Evolutionary conservation across 2,329 filamentous ascomycete genomes (phyloP), one percentile per base, ranked within the genome.

Genomic region (Aspergillus tubingensis): DNA sequence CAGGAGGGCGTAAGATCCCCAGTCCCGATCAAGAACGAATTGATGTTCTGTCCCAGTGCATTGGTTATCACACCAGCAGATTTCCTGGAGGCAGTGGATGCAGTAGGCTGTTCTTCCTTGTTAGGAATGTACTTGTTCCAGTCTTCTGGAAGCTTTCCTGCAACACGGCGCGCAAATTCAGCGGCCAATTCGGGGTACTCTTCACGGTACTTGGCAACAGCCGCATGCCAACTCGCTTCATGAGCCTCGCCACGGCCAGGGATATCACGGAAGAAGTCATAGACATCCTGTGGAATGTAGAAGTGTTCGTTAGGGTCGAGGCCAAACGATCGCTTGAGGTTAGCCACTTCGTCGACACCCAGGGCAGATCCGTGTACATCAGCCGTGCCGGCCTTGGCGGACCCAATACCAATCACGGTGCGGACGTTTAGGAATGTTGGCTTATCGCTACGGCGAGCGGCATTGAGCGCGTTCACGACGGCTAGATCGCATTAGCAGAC

Each of bases 281-380:
- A 77, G 0, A 84, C 80, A 1, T 77, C 71, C 0, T 85, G 71
- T 1, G 74, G 69, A 38, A 85, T 71, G 21, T 77, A 72, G 59
- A 83, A 83, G 57, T 76, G 72, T 61, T 80, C 71, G 0, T 82
- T 79, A 0, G 82, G 78, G 62, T 86, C 75, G 65, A 85, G 80
- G 3, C 81, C 81, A 43, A 79, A 79, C 3, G 70, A 70, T 44
- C 71, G 76, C 77, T 88, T 88, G 71, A 86, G 81, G n/a, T 80
- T 75, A 0, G 77, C 80, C 2, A 88, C 81, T 54, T 85, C 83
- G 1, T 82, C 78, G 1, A 76, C 72, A 5, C 84, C 85, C 41
- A 85, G 83, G 1, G 85, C 83, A 13, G 81, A 85, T 21, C 85
- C 85, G 62, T 88, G 86, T 0, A 85, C 82, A 19, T 80, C 80